These are phyloP conservation scores for Paecilomyces niveus DNA, from an alignment of 2,329 filamentous ascomycete genomes.

Conservation along the genomic window DNA sequence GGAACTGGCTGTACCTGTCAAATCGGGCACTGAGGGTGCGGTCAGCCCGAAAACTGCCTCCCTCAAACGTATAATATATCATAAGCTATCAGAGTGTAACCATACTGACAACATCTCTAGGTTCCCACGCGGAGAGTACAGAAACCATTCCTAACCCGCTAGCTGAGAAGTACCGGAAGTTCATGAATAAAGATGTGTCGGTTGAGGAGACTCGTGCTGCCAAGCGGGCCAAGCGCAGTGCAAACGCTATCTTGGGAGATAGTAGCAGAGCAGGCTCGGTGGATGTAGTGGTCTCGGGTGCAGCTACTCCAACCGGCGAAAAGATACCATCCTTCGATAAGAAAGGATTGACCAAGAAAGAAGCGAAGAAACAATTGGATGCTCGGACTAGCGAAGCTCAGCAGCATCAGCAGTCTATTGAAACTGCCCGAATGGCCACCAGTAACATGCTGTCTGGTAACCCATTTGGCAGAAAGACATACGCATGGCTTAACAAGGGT, in stretches of 20 bases:
- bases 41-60: slow-evolving; percentile 25
- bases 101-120: slow-evolving; percentile 18
- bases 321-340: slow-evolving; percentile 53
- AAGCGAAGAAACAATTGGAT: slow-evolving; percentile 69
- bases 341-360: slow-evolving; percentile 80
- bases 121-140: slow-evolving; percentile 30
- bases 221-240: slow-evolving; percentile 59
- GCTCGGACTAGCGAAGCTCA: slow-evolving; percentile 67
- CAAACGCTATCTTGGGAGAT: slow-evolving; percentile 47
- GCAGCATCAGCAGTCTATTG: slow-evolving; percentile 74
- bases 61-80: slow-evolving; percentile 31
- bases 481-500: slow-evolving; percentile 40
- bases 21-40: slow-evolving; percentile 28
- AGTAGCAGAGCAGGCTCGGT: slow-evolving; percentile 48
- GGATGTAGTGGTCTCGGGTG: slow-evolving; percentile 55
- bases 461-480: slow-evolving; percentile 40
- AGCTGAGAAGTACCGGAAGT: slow-evolving; percentile 49
- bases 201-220: slow-evolving; percentile 65
- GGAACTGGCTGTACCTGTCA: slow-evolving; percentile 52
- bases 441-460: slow-evolving; percentile 51
- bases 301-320: slow-evolving; percentile 40
- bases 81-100: slow-evolving; percentile 17
- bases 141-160: slow-evolving; percentile 38
- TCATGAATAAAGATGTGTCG: slow-evolving; percentile 60
- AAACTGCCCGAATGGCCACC: slow-evolving; percentile 71